These are phyloP conservation scores for Kodamaea leandrae DNA, from an alignment of 805 yeast species.

Conservation along the genomic window DNA sequence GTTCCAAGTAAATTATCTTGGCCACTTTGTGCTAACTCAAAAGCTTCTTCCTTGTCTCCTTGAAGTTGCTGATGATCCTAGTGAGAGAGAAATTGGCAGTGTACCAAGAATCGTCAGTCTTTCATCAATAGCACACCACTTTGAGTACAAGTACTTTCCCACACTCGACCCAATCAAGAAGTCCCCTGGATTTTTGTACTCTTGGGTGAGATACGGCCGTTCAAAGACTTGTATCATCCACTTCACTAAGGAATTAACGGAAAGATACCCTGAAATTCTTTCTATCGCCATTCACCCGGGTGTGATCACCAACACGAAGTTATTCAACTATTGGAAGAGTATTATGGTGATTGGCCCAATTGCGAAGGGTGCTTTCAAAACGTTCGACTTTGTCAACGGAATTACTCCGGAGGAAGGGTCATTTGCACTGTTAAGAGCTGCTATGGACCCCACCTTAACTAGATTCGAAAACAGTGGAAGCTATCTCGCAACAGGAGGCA, in stretches of 20 bases:
- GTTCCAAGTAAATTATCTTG: slow-evolving; percentile 39
- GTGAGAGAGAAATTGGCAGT: slow-evolving; percentile 9
- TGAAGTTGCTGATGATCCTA: slow-evolving; percentile 14
- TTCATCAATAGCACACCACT: slow-evolving; percentile 34
- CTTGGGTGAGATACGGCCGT: slow-evolving; percentile 36
- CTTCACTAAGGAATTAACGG: slow-evolving; percentile 25
- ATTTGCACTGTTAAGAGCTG: slow-evolving; percentile 32
- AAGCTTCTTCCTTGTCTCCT: slow-evolving; percentile 27
- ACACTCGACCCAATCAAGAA: slow-evolving; percentile 24
- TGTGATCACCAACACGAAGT: slow-evolving; percentile 30
- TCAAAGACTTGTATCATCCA: slow-evolving; percentile 36
- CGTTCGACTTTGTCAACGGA: slow-evolving; percentile 20
- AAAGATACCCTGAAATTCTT: slow-evolving; percentile 29
- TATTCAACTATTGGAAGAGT: slow-evolving; percentile 29
- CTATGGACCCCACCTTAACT: slow-evolving; percentile 27
- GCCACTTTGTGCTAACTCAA: slow-evolving; percentile 34
- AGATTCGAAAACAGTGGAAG: slow-evolving; percentile 26
- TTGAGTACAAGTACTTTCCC: slow-evolving; percentile 21
- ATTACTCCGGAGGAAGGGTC: slow-evolving; percentile 35
- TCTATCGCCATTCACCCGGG: slow-evolving; percentile 42
- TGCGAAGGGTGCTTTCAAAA: slow-evolving; percentile 15
- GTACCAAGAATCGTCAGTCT: slow-evolving; percentile 32
- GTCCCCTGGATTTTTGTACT: slow-evolving; percentile 24
- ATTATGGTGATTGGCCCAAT: slow-evolving; percentile 24
- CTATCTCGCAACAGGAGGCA: slow-evolving; percentile 35